Conservation (phyloP, 768 basidiomycete genomes). For the Pleurotus djamor region DNA sequence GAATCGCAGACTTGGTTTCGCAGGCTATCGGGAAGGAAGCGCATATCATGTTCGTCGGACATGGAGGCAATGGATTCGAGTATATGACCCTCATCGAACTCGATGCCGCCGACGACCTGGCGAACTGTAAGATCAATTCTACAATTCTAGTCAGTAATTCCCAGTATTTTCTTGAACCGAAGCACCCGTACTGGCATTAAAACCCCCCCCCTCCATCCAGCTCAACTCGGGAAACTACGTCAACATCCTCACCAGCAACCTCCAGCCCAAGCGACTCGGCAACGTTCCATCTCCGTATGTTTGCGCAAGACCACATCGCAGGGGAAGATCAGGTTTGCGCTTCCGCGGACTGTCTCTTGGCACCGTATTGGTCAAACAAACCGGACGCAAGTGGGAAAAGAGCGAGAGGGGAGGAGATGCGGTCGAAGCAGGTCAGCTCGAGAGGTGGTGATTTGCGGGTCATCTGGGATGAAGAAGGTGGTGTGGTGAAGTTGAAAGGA, state of each 20-base stretch:
- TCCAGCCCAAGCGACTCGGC: conserved; percentile 20
- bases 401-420: no score
- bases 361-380: conserved; percentile 56
- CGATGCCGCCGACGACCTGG: conserved; percentile 33
- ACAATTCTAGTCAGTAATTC: conserved; percentile 35
- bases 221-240: conserved; percentile 31
- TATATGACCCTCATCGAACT: conserved; percentile 40
- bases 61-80: conserved; percentile 29
- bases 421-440: conserved; percentile 48
- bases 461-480: conserved; percentile 28
- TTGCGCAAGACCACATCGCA: no score
- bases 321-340: no score
- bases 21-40: conserved; percentile 39
- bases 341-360: conserved; percentile 46
- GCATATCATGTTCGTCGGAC: conserved; percentile 29
- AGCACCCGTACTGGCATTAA: no score
- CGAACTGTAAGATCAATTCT: conserved; percentile 24
- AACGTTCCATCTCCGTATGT: conserved; percentile 50
- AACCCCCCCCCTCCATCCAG: no score
- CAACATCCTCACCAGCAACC: conserved; percentile 40
- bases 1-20: conserved; percentile 24
- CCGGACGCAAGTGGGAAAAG: no score
- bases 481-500: conserved; percentile 31
- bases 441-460: conserved; percentile 46
- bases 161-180: no score